phyloP scores from a whole-genome alignment of 495 filamentous ascomycete genomes.

The Entonaema liquescens region DNA sequence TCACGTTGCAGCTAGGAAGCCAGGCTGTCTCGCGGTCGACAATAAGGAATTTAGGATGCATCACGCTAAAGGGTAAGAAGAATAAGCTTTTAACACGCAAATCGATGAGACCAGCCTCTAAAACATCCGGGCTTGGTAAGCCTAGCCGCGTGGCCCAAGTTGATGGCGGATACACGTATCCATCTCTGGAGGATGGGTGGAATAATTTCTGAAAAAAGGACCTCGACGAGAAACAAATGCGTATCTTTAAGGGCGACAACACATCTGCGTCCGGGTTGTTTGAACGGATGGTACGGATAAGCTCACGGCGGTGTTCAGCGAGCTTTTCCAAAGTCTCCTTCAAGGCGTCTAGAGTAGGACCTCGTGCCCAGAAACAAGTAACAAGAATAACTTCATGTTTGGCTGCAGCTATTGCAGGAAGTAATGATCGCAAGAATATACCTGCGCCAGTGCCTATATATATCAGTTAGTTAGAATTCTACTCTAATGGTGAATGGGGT shows the following conservation, averaged over 20 bases:
- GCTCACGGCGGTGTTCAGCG: constrained; percentile 50
- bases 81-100: constrained; percentile 75
- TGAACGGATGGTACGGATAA: constrained; percentile 30
- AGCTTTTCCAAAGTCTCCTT: constrained; percentile 59
- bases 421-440: constrained; percentile 59
- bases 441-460: constrained; percentile 51
- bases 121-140: constrained; percentile 60
- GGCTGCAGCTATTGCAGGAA: constrained; percentile 65
- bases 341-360: constrained; percentile 60
- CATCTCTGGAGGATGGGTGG: constrained; percentile 65
- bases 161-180: constrained; percentile 64
- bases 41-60: constrained; percentile 80
- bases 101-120: constrained; percentile 64
- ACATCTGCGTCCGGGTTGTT: constrained; percentile 14
- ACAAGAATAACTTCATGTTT: constrained; percentile 72
- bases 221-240: constrained; percentile 71
- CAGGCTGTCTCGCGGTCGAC: constrained; percentile 68
- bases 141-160: constrained; percentile 66
- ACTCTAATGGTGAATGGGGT: background rate
- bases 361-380: constrained; percentile 80
- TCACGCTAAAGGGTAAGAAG: constrained; percentile 75
- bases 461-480: background rate
- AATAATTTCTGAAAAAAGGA: constrained; percentile 73
- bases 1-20: constrained; percentile 77
- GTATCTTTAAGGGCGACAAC: constrained; percentile 53